Evolutionary conservation across 208 protist species (phyloP).

Genomic region (Trypanosoma lewisi): DNA sequence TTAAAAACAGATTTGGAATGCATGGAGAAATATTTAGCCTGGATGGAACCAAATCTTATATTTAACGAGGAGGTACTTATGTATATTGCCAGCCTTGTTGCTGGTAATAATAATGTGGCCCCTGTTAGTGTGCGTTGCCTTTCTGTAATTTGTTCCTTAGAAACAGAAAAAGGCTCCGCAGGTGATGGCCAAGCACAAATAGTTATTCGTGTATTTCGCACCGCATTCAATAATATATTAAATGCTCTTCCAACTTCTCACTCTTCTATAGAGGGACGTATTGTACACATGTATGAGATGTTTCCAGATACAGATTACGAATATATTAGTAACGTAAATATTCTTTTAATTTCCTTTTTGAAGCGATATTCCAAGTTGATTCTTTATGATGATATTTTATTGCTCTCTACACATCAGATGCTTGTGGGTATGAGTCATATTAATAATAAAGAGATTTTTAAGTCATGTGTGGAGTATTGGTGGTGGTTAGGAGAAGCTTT

Average conservation of each 20-base stretch:
- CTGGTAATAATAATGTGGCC: slow-evolving; percentile 43
- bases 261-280: slow-evolving; percentile 52
- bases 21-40: slow-evolving; percentile 79
- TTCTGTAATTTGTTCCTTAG: slow-evolving; percentile 61
- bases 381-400: slow-evolving; percentile 80
- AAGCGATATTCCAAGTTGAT: slow-evolving; percentile 86
- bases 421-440: slow-evolving; percentile 95
- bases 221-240: slow-evolving; percentile 63
- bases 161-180: slow-evolving; percentile 31
- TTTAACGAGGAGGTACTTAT: slow-evolving; percentile 65
- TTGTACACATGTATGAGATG: slow-evolving; percentile 65
- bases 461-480: slow-evolving; percentile 99
- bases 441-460: slow-evolving; percentile 98
- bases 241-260: slow-evolving; percentile 67
- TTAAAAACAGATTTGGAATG: slow-evolving; percentile 75
- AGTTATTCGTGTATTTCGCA: slow-evolving; percentile 63
- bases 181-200: slow-evolving; percentile 67
- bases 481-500: slow-evolving; percentile 82
- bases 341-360: slow-evolving; percentile 95
- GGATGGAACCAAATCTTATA: slow-evolving; percentile 76
- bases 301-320: slow-evolving; percentile 56
- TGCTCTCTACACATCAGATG: slow-evolving; percentile 86
- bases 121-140: slow-evolving; percentile 59
- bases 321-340: slow-evolving; percentile 89
- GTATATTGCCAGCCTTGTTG: slow-evolving; percentile 42